Percentiles rank a stretch among this genome's conserved stretches.
Conservation (phyloP, 352 stramenopile genomes). For the Saprolegnia diclina region DNA sequence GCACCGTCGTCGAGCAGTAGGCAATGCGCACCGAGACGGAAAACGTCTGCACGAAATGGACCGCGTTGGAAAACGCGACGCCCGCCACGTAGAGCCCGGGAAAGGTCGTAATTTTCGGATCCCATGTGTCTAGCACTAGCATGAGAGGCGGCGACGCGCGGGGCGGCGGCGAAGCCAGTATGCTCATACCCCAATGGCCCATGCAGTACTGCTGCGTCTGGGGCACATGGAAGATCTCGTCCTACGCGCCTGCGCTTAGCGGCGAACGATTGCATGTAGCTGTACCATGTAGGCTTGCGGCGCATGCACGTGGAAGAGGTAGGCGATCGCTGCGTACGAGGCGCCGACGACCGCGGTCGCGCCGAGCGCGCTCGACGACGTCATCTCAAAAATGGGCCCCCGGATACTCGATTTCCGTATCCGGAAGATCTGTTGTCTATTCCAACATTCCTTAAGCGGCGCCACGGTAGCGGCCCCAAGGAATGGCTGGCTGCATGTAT, state of each 20-base stretch:
- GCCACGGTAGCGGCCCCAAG: neutral
- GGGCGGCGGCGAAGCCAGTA: constrained; percentile 1
- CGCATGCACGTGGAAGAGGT: constrained; percentile 7
- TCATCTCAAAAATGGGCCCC: neutral
- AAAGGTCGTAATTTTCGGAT: constrained; percentile 91
- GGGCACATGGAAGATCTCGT: constrained; percentile 80
- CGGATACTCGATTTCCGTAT: constrained; percentile 5
- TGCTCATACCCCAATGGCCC: constrained; percentile 45
- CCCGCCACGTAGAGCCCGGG: constrained; percentile 78
- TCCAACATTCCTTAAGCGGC: neutral
- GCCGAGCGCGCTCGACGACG: constrained; percentile 10
- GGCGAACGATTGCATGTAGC: neutral
- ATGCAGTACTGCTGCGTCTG: constrained; percentile 80
- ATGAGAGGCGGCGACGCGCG: neutral
- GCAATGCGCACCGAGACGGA: neutral
- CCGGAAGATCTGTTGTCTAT: neutral
- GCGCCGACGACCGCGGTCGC: neutral
- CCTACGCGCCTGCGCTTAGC: constrained; percentile 35
- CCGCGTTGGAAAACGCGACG: constrained; percentile 36
- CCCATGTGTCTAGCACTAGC: constrained; percentile 58
- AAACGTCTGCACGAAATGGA: constrained; percentile 24
- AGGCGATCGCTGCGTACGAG: constrained; percentile 5
- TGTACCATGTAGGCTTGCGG: constrained; percentile 28
- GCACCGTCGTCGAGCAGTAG: constrained; percentile 53
- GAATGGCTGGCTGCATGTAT: too few species aligned